Base-by-base conservation (phyloP, 1,284 basidiomycete species). In the Leccinum pachyderme region DNA sequence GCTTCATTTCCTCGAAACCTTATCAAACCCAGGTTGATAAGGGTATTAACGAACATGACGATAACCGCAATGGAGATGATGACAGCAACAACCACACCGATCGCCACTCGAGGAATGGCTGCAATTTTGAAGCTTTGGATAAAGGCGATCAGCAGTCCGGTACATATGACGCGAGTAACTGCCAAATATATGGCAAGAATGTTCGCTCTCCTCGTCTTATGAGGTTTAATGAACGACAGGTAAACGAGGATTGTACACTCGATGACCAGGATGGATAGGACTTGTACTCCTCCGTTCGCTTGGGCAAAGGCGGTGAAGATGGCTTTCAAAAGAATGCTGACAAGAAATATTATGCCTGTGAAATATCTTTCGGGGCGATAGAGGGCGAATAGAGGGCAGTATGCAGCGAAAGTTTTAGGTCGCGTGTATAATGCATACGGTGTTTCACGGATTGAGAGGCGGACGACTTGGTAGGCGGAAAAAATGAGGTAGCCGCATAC, bases 261-360 rank as follows among this genome's bases (percentile, higher is more conserved):
- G 47, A 90, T 71, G 57, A 87, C 73, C 54, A 95, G 71, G 55
- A 91, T 77, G 32, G 85, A 73, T 59, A 89, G 79, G 48, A 93
- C 76, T 65, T 96, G 93, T 0, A 81, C 83, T 61, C 82, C 80
- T 4, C 86, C 89, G 55, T 81, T 81, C 5, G 69, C 63, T 48
- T 85, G 77, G 5, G 80, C 90, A 60, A 92, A 89, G 1, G 87
- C 82, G 60, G 89, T 86, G 67, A 94, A 84, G 29, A 87, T 72
- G 0, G 93, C 81, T 61, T 86, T 86, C 59, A 86, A 63, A 59
- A 89, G 70, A 45, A 82, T 73, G 24, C 81, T 79, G n/a, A 76
- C 61, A 31, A 90, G 66, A 5, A 85, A 74, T 51, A 80, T 71
- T 55, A 82, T 65, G 65, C 84, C 80, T 61, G 83, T 82, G 61